Base-by-base conservation (phyloP, 306 rosid genomes). In the Prunus mira region DNA sequence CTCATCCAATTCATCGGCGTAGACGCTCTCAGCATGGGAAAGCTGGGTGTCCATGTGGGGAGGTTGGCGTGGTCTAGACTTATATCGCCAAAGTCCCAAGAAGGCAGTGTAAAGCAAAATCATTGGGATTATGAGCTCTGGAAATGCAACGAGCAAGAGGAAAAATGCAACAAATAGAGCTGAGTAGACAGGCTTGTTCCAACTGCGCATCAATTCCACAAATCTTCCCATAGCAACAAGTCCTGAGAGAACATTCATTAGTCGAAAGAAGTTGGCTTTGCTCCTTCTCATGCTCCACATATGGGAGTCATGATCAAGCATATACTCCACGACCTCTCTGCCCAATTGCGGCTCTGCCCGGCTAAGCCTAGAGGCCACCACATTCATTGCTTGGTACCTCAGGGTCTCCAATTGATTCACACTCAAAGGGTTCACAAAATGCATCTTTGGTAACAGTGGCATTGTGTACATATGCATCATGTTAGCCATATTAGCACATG, bases 401-500 rank as follows among this genome's bases (percentile, higher is more conserved):
- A 88, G 38, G 38, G 68, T 80, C 65, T 84, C 92, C 28, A 88
- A 24, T 57, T 84, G 93, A 46, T 70, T 79, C 79, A 88, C 93
- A 47, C 87, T 80, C 83, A 86, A 52, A 4, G 92, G 87, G 3
- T 76, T 74, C 73, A 82, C 87, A 67, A 81, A 88, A 51, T 86
- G 92, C 90, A 88, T 88, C 82, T 86, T 88, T 3, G 92, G 92
- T 19, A 88, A 75, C 77, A 86, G 25, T 9, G 92, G 90, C 85
- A 69, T 69, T 54, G 90, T 76, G 76, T 86, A 88, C 87, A 80
- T 79, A 12, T 80, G 76, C 58, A 88, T 67, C 88, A 88, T 82
- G 68, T 88, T 88, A 12, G 64, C 82, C 79, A 82, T 67, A 67
- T 86, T 86, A n/a, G 92, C 84, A 58, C 92, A 84, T 0, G 88